These are phyloP conservation scores for Atractiella rhizophila DNA, from an alignment of 768 basidiomycete genomes.

Conservation along the genomic window DNA sequence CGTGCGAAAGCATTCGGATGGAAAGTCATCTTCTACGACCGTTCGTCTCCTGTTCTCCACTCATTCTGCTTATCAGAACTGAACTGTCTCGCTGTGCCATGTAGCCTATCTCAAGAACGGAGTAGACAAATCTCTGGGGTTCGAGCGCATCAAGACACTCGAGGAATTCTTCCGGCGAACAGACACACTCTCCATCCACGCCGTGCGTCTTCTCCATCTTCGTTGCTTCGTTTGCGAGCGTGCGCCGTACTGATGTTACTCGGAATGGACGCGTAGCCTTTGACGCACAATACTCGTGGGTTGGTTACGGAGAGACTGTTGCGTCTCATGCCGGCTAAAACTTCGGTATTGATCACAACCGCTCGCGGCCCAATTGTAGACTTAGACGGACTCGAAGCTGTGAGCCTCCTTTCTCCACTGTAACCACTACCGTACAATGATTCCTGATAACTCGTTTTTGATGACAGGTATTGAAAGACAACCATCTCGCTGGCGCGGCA, in stretches of 20 bases:
- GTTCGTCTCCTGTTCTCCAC: too few relatives aligned
- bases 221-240: too few relatives aligned
- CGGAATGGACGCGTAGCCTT: too few relatives aligned
- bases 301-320: conserved; percentile 9
- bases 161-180: conserved; percentile 10
- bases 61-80: background rate
- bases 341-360: conserved; percentile 12
- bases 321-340: conserved; percentile 1
- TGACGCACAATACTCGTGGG: conserved; percentile 7
- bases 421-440: too few relatives aligned
- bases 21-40: too few relatives aligned
- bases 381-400: conserved; percentile 9
- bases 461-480: conserved; percentile 6
- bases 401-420: too few relatives aligned
- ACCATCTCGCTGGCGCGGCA: conserved; percentile 10
- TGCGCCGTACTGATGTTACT: too few relatives aligned
- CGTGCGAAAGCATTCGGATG: conserved; percentile 16
- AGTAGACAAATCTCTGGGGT: conserved; percentile 8
- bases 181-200: conserved; percentile 10
- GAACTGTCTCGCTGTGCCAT: background rate
- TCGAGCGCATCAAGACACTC: conserved; percentile 6
- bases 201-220: too few relatives aligned
- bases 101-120: conserved; percentile 12
- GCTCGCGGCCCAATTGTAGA: conserved; percentile 11
- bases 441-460: too few relatives aligned